Base-by-base conservation (phyloP, 306 rosid genomes). In the Sindora glabra region DNA sequence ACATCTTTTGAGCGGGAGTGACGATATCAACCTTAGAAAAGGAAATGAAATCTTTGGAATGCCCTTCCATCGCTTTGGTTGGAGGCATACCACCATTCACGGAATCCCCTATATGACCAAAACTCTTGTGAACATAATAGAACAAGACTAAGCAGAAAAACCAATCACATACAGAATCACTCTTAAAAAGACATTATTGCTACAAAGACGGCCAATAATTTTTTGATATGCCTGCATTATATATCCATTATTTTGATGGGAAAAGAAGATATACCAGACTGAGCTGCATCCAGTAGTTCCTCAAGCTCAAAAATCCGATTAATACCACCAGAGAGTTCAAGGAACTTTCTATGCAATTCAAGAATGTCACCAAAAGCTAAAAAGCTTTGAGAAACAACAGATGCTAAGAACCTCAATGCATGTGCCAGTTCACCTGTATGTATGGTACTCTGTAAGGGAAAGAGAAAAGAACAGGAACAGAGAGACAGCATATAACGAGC, bases 361-460 rank as follows among this genome's bases (percentile, higher is more conserved):
- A 92, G 95, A 76, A 92, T 92, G 79, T 92, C 99, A 17, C 99
- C 99, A 16, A 92, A 92, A 74, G 99, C 99, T 71, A 86, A 83
- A 83, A 92, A 89, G 89, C 99, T 92, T 81, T 92, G 99, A 63
- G 96, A 88, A 56, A 92, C 99, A 58, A 92, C 96, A 72, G 99
- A 92, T 44, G 99, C 99, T 74, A 92, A 73, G 79, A 88, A 92
- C 75, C 99, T 86, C 77, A 92, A 77, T 26, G 99, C 99, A 73
- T 89, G 96, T 39, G 99, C 99, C 73, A 92, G 85, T 71, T 92
- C 99, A 64, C 98, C 98, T 91, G 81, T 52, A 76, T 59, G 37
- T 32, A 60, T 37, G 49, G 30, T 37, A 32, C 19, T 17, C 8
- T 38, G 30, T 26, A 53, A 45, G 59, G 15, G 51, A 52, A 73